Evolutionary conservation across 768 basidiomycete genomes (phyloP).

Genomic region (Antrodiella citrinella): DNA sequence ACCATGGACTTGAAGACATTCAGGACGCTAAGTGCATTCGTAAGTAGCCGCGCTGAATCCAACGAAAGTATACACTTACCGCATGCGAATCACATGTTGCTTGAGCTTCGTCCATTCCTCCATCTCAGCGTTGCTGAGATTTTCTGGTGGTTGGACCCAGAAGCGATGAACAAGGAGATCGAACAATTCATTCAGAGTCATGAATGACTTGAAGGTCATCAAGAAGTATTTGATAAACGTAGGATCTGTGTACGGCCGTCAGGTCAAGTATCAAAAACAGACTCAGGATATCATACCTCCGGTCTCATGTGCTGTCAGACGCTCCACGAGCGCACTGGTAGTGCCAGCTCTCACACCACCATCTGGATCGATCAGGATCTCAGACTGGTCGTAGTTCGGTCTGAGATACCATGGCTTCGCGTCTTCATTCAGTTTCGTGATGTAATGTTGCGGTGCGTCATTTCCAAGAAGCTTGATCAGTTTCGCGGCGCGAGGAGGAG

Average conservation of each 20-base stretch:
- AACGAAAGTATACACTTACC: constrained; percentile 40
- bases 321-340: constrained; percentile 76
- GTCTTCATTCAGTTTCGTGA: constrained; percentile 32
- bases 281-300: constrained; percentile 45
- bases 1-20: constrained; percentile 91
- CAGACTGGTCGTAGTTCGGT: constrained; percentile 67
- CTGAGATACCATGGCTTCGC: constrained; percentile 78
- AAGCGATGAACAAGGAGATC: constrained; percentile 80
- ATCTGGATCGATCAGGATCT: constrained; percentile 82
- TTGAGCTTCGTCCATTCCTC: constrained; percentile 80
- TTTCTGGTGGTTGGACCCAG: constrained; percentile 64
- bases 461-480: constrained; percentile 63
- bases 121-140: constrained; percentile 48
- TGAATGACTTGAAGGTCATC: constrained; percentile 94
- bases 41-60: background rate
- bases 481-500: constrained; percentile 33
- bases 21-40: constrained; percentile 39
- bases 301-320: constrained; percentile 85
- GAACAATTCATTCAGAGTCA: constrained; percentile 72
- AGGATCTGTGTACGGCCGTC: constrained; percentile 39
- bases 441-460: constrained; percentile 38
- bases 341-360: constrained; percentile 83
- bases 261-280: background rate
- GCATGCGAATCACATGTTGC: constrained; percentile 77
- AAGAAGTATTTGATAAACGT: constrained; percentile 83